phyloP scores from a whole-genome alignment of 164 flowering plant species.

The Annona cherimola region DNA sequence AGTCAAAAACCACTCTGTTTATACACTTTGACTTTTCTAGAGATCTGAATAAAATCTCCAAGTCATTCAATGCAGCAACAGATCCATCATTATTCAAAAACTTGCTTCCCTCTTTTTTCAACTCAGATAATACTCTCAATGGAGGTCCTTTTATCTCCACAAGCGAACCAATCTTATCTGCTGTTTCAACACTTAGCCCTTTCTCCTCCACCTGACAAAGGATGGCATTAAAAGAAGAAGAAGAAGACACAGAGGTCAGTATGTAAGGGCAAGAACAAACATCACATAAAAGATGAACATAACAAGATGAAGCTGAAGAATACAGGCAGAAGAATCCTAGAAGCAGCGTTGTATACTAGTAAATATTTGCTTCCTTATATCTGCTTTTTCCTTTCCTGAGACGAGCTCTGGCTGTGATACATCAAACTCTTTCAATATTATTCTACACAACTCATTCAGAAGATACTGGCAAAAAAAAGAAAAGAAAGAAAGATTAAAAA shows the following conservation, averaged over 20 bases:
- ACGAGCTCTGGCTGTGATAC: too few relatives aligned
- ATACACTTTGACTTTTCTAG: constrained; percentile 63
- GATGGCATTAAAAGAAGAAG: background rate
- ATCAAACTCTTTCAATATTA: too few relatives aligned
- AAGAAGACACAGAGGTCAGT: background rate
- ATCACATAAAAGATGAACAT: background rate
- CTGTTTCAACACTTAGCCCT: constrained; percentile 66
- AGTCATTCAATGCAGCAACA: constrained; percentile 58
- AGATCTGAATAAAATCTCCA: constrained; percentile 71
- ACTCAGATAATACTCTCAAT: constrained; percentile 51
- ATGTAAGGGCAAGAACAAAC: background rate
- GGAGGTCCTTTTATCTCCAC: constrained; percentile 82
- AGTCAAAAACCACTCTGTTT: constrained; percentile 75
- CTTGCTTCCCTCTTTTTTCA: constrained; percentile 61
- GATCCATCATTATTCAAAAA: constrained; percentile 54
- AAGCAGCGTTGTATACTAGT: background rate
- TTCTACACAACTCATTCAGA: too few relatives aligned
- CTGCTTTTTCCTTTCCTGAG: too few relatives aligned
- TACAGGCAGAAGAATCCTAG: background rate
- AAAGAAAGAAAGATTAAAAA: too few relatives aligned
- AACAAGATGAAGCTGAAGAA: background rate
- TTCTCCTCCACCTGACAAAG: constrained; percentile 67
- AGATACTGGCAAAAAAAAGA: too few relatives aligned
- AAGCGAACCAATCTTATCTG: constrained; percentile 75
- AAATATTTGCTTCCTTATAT: too few relatives aligned